Base-by-base conservation (phyloP, 148 eudicot genomes). In the Cornus suecica region DNA sequence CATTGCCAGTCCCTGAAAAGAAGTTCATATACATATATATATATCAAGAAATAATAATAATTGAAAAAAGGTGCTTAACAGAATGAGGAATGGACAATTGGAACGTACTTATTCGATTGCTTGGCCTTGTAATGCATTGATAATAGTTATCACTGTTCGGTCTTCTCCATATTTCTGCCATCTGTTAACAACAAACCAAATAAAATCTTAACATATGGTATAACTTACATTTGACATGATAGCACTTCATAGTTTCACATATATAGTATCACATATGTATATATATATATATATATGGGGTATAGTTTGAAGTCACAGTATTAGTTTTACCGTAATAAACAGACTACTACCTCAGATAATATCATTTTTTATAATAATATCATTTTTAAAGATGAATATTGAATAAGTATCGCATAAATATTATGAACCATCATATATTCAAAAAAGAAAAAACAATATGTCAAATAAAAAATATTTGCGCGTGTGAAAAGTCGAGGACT, bases 111-210 rank as follows among this genome's bases (percentile, higher is more conserved):
- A 74, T 75, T 61, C 71, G 75, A 73, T 85, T 82, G 48, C 78
- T 87, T 28, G 87, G 89, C 52, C 84, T 84, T 61, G 61, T 60
- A 27, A 77, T 80, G 71, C 92, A 89, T 72, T 85, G 81, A 63
- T 81, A 82, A 31, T 75, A 85, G 41, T 37, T 27, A 2, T 85
- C 82, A 24, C 85, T 87, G 48, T 76, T 75, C 24, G 92, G 88
- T 65, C 83, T 83, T 74, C 65, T 85, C 92, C 92, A 89, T 22
- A 85, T 81, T 41, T 85, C 86, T 5, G 76, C 74, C 54, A 58
- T 77, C 86, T 88, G 81, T 61, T 28, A 60, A 61, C 24, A 65
- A 26, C 9, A 0, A 37, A 37, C 42, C 42, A 37, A 37, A 37
- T 37, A 37, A 37, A 37, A 37, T 37, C 0, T 37, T 37, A 6